These are phyloP conservation scores for Furcasterigmium sp. DNA, from an alignment of 2,329 filamentous ascomycete species.

Conservation along the genomic window DNA sequence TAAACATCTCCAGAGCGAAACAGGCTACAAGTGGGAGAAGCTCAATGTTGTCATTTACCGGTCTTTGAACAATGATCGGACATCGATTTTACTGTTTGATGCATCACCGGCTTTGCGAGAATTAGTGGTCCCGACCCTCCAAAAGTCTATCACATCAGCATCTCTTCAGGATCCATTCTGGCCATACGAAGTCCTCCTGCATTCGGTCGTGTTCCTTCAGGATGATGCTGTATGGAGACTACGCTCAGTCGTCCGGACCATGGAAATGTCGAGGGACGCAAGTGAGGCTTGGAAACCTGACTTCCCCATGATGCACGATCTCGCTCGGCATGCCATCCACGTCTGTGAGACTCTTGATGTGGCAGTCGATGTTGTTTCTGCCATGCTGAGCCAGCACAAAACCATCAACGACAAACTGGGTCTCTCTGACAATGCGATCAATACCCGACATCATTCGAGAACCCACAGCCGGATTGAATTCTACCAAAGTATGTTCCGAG, in stretches of 20 bases:
- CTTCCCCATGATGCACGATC: conserved; percentile 27
- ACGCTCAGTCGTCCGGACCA: conserved; percentile 24
- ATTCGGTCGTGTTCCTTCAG: conserved; percentile 23
- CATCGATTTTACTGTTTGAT: conserved; percentile 25
- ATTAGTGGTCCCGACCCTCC: conserved; percentile 3
- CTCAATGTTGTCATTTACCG: conserved; percentile 25
- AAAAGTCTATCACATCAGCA: neutral
- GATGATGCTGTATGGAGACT: conserved; percentile 33
- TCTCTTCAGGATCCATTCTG: conserved; percentile 26
- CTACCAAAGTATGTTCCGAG: conserved; percentile 24
- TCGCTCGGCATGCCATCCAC: conserved; percentile 38
- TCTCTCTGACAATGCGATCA: neutral
- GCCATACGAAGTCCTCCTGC: conserved; percentile 24
- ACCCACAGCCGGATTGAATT: conserved; percentile 24
- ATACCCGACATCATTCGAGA: conserved; percentile 3
- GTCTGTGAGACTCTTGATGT: conserved; percentile 35
- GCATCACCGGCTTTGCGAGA: conserved; percentile 1
- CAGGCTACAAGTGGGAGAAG: conserved; percentile 27
- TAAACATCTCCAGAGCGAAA: conserved; percentile 16
- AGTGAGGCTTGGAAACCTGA: neutral
- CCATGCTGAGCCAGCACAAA: conserved; percentile 25
- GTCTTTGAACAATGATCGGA: conserved; percentile 14
- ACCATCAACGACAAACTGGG: conserved; percentile 6
- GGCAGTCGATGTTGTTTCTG: conserved; percentile 20
- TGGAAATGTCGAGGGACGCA: conserved; percentile 19